A percentile compares a stretch with the other conserved stretches of the same genome.
These are phyloP conservation scores for Fagus crenata DNA, from an alignment of 306 rosid genomes.

Conservation along the genomic window DNA sequence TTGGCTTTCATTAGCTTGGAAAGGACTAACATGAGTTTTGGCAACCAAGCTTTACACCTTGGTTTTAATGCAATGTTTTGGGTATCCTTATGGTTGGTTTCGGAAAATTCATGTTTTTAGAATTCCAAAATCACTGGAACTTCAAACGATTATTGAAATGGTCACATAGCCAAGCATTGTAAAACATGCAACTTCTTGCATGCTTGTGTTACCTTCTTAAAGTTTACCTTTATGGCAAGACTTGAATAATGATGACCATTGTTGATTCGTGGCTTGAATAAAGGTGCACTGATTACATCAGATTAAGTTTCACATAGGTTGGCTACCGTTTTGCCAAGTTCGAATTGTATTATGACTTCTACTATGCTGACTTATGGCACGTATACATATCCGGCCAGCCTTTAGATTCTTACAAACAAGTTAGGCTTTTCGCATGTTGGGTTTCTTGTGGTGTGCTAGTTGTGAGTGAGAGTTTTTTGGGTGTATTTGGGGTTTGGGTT, in stretches of 20 bases:
- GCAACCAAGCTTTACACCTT: constrained; percentile 2
- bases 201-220: background rate
- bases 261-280: no score
- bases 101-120: background rate
- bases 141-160: background rate
- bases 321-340: no score
- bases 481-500: no score
- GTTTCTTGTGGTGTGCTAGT: no score
- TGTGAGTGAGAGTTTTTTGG: no score
- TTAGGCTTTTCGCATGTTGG: no score
- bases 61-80: background rate
- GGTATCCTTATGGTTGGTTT: background rate
- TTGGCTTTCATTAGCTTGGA: background rate
- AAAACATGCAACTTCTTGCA: constrained; percentile 5
- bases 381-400: no score
- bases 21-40: background rate
- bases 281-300: no score
- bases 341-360: no score
- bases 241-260: background rate
- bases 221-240: background rate
- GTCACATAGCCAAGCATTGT: background rate
- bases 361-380: no score
- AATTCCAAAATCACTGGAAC: background rate
- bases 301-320: no score
- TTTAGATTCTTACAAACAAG: no score